Percentiles rank a stretch among this genome's conserved stretches.
phyloP scores from a whole-genome alignment of 805 yeast species.

The Schwanniomyces occidentalis region DNA sequence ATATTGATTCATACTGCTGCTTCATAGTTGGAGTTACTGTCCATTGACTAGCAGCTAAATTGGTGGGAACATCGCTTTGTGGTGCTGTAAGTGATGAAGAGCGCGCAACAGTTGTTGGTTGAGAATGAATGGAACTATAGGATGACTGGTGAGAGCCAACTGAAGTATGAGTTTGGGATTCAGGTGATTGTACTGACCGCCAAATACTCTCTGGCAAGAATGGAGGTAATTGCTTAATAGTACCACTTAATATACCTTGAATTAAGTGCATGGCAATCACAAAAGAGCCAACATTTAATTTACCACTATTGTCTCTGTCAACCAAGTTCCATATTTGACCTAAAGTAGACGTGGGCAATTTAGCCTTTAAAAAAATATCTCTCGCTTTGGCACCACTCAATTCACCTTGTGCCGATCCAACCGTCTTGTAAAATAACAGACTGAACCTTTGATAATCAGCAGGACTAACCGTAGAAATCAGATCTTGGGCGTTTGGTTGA shows the following conservation, averaged over 20 bases:
- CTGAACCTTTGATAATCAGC: constrained; percentile 64
- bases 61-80: constrained; percentile 11
- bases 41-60: constrained; percentile 53
- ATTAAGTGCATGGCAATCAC: constrained; percentile 94
- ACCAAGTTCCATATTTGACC: constrained; percentile 90
- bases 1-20: constrained; percentile 76
- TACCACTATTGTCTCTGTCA: constrained; percentile 74
- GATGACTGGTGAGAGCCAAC: constrained; percentile 27
- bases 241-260: constrained; percentile 72
- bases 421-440: constrained; percentile 71
- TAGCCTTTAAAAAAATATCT: constrained; percentile 85
- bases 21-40: constrained; percentile 63
- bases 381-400: constrained; percentile 81
- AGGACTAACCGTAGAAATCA: constrained; percentile 53
- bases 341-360: constrained; percentile 70
- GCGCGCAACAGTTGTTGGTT: constrained; percentile 36
- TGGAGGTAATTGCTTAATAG: constrained; percentile 56
- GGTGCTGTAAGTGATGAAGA: constrained; percentile 12
- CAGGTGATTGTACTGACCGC: constrained; percentile 28
- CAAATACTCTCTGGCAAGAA: constrained; percentile 41
- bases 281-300: constrained; percentile 71
- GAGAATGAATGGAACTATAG: constrained; percentile 32
- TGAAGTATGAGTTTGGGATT: constrained; percentile 3
- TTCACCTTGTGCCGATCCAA: constrained; percentile 51
- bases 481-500: constrained; percentile 32